Base-by-base conservation (phyloP, 805 yeast genomes). In the Diddensiella santjacobensis region DNA sequence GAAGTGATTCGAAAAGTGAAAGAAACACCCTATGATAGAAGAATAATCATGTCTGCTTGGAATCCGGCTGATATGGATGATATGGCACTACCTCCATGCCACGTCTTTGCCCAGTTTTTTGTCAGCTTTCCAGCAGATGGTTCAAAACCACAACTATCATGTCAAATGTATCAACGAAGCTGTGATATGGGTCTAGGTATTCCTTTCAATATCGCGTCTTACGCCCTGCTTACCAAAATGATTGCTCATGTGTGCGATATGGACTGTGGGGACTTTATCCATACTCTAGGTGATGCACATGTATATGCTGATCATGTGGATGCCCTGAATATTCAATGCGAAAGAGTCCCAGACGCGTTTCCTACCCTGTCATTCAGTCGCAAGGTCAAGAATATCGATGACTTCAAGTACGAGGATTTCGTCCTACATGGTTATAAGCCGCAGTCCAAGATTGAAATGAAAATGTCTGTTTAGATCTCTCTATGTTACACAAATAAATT, bases 181-280 rank as follows among this genome's bases (percentile, higher is more conserved):
- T 91, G 98, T 68, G 99, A 93, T 63, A 90, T 93, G 96, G 99
- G 99, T 0, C 77, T 93, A n/a, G 99, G 99, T 11, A 98, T 93
- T 19, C 99, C 99, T 0, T 93, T 93, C 68, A 93, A 93, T 64
- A 93, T 93, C 61, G 99, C 99, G 0, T 88, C 97, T 0, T 93
- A 93, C 64, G 96, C 99, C 0, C 71, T 93, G 47, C 73, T 93
- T 52, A 90, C 97, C 1, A 83, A 79, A 58, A 91, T 93, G 97
- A 84, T 93, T 54, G 99, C 99, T 1, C 87, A 87, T 53, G 84
- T 93, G n/a, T 89, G 89, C 39, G 96, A 80, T 56, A 83, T 90
- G 87, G 95, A 89, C 57, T 84, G 96, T 52, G 98, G 98, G 37
- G 97, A 90, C 58, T 88, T 93, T 58, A 79, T 91, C 48, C 98